phyloP scores from a whole-genome alignment of 2,329 filamentous ascomycete species.

The Didymella pinodella region DNA sequence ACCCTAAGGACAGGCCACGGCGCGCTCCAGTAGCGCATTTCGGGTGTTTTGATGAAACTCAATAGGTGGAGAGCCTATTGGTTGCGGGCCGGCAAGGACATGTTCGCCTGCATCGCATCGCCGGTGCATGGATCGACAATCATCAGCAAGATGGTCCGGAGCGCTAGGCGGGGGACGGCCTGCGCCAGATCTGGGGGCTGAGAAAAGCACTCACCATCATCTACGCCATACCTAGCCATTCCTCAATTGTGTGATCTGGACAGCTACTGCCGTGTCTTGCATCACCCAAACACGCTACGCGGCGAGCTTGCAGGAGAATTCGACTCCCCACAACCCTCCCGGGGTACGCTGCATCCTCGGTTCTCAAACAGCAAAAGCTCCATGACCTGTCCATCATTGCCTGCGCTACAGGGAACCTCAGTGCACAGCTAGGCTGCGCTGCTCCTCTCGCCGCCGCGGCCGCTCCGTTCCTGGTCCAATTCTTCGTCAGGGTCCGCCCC shows the following conservation, averaged over 20 bases:
- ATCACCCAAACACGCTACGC: constrained; percentile 45
- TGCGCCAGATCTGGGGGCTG: constrained; percentile 29
- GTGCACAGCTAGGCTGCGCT: constrained; percentile 33
- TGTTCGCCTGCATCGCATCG: constrained; percentile 44
- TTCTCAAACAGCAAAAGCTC: constrained; percentile 50
- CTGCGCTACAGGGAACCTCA: constrained; percentile 10
- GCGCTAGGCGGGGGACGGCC: constrained; percentile 32
- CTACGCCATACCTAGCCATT: constrained; percentile 23
- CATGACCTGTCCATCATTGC: constrained; percentile 37
- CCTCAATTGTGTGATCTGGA: constrained; percentile 17
- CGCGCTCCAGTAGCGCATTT: constrained; percentile 40
- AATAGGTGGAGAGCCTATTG: constrained; percentile 48
- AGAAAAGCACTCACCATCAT: constrained; percentile 30
- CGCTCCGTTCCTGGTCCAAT: constrained; percentile 31
- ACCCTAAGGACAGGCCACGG: constrained; percentile 36
- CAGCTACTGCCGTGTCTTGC: constrained; percentile 36
- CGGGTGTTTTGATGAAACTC: constrained; percentile 42
- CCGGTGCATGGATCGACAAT: constrained; percentile 38
- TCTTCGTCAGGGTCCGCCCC: constrained; percentile 32
- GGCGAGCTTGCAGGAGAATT: constrained; percentile 29
- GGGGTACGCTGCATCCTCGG: constrained; percentile 37
- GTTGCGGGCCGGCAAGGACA: constrained; percentile 30
- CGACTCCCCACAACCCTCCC: constrained; percentile 36
- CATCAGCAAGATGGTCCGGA: constrained; percentile 36
- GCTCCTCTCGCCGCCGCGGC: constrained; percentile 30